Evolutionary conservation across 352 stramenopile species (phyloP), one percentile per base, ranked within the genome.

Genomic region (Detonula confervacea): DNA sequence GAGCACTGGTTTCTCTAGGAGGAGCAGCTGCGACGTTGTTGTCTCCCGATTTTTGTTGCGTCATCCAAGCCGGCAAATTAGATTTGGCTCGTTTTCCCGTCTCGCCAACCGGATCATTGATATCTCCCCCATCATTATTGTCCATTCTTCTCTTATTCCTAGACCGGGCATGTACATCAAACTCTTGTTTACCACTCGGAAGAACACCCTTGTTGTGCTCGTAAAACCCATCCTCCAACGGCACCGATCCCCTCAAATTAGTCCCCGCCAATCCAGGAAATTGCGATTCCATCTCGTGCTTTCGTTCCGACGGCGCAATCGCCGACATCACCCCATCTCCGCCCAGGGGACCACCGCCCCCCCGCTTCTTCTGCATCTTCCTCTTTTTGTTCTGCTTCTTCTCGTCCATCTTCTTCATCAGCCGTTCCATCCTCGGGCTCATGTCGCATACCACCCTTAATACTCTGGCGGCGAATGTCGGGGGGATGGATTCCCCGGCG

Each of bases 21-120:
- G 46, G 35, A 20, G 46, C 54, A 16, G 22, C 39, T 16, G 12
- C 30, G 24, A 49, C 71, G 30, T 44, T 47, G 24, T 62, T 44
- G 9, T 49, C 16, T 25, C 30, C 22, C n/a, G 49, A 30, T 44
- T 64, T 27, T 51, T 66, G 51, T 18, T 80, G 73, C 8, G 82
- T 90, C 87, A 90, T 92, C 85, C 87, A 92, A 5, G 83, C 78
- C 9, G 88, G 88, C 24, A 91, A 44, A 77, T 93, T 92, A 20
- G 73, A 89, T 55, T 77, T 69, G 12, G n/a, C 84, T 42, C 59
- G 47, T 29, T 75, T 83, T 35, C 42, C 68, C 24, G 73, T 73
- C 27, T 76, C 82, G 64, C 39, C 59, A 47, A 57, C 76, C 64
- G 59, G 29, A 33, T 61, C 20, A 18, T 66, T 25, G 24, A 63